Base-by-base conservation (phyloP, 2,329 filamentous ascomycete species). In the Diaporthe humulicola region DNA sequence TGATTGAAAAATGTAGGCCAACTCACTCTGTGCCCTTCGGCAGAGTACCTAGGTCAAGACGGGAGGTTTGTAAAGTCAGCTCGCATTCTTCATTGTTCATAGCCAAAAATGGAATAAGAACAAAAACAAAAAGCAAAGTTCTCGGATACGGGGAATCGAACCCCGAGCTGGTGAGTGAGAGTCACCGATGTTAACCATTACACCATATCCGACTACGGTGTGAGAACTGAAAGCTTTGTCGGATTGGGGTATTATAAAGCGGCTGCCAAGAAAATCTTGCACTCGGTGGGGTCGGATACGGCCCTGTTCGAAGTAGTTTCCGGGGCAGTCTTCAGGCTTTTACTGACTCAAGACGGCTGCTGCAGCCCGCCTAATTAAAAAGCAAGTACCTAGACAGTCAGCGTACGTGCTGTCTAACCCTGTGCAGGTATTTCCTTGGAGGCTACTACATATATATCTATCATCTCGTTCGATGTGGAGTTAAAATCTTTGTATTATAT, bases 71-170 rank as follows among this genome's bases (percentile, higher is more conserved):
- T 9, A 36, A 38, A 38, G 4, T 7, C 22, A n/a, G 8, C 22
- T 12, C 9, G 9, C 22, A n/a, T 4, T 2, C 22, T 50, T 22
- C 6, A 2, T 4, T 10, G 2, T 25, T 25, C 3, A 50, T 12
- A 50, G 38, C 38, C 9, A 25, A 38, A 52, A 52, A 38, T n/a
- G 9, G 6, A 30, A 45, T 25, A 33, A 25, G 2, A 25, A 7
- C 33, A 25, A 60, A 50, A 71, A 38, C 1, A 19, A 48, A 19
- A 40, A 45, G 38, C 2, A 14, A 25, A 4, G 45, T 50, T 56
- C 73, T 74, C 73, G 73, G 73, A 74, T 72, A 74, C 73, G 73
- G 73, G 73, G 73, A 74, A 58, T 74, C 69, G 73, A 74, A 74
- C 73, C 73, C 73, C 73, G 73, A 64, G 73, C 73, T 72, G 57